Conservation (phyloP, 164 flowering plant genomes). For the Aristolochia fimbriata region DNA sequence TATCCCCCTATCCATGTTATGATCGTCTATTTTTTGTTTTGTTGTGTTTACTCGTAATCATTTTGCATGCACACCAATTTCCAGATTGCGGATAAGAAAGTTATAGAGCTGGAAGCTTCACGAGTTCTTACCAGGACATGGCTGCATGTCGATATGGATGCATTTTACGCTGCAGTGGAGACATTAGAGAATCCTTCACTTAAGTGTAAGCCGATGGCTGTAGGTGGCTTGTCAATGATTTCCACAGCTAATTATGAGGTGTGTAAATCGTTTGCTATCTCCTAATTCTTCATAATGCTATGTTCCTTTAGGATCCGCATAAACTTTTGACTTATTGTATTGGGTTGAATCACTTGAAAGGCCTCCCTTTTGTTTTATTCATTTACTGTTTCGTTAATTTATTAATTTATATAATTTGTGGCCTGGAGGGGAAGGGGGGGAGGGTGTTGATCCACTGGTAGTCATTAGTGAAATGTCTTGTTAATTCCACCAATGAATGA, state of each 20-base stretch:
- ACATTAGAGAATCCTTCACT: slow-evolving; percentile 69
- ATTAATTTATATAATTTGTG: no score
- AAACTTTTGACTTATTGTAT: no score
- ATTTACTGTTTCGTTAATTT: no score
- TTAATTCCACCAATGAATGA: no score
- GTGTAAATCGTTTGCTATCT: slow-evolving; percentile 10
- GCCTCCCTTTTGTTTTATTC: no score
- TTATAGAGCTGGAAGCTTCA: slow-evolving; percentile 65
- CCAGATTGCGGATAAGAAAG: slow-evolving; percentile 77
- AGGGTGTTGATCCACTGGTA: no score
- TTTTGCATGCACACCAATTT: background rate
- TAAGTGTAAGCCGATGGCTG: slow-evolving; percentile 90
- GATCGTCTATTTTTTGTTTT: background rate
- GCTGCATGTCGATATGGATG: slow-evolving; percentile 99
- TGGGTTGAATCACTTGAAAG: no score
- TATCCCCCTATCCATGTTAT: background rate
- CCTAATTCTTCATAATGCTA: no score
- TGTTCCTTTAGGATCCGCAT: no score
- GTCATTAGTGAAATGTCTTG: no score
- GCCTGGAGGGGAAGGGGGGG: no score
- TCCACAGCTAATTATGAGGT: slow-evolving; percentile 99
- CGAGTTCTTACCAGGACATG: slow-evolving; percentile 74
- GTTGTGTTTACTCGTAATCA: background rate
- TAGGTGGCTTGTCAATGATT: slow-evolving; percentile 95
- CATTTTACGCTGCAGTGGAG: slow-evolving; percentile 97